Evolutionary conservation across 441 rosid genomes (phyloP), one percentile per base, ranked within the genome.

Genomic region (Eruca vesicaria): DNA sequence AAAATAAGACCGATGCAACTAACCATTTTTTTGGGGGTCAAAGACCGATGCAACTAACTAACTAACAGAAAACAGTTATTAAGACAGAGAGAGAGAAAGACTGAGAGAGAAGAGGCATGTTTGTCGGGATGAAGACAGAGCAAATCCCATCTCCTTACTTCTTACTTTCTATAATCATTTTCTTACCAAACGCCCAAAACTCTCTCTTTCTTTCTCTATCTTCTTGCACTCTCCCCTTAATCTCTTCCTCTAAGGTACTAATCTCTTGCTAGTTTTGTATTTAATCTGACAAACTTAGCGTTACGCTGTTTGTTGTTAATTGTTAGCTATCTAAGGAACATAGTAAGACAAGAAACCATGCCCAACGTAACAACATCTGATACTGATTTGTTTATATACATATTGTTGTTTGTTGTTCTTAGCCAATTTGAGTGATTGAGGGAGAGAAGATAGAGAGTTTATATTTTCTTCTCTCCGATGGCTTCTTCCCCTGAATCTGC

Each of bases 401-500:
- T 69, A 38, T 38, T 36, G 7, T 68, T 62, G 21, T 62, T 59
- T 59, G 10, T 52, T 66, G 19, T 66, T 71, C 19, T 59, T 8
- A 71, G 68, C 66, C 0, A 10, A 14, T 26, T 66, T 60, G 69
- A 77, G 68, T 69, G 67, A 56, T 63, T 77, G 65, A 77, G 76
- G 76, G 68, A 78, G 77, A 77, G 80, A 72, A 77, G 76, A 50
- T 60, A 31, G 52, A 29, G 65, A 72, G 58, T 59, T 71, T 66
- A 5, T 4, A 5, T 70, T 55, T 50, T 15, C 36, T 58, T 28
- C 58, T 33, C 71, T 57, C 66, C 19, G 41, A 76, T 75, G 88
- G 79, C 83, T 41, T 53, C 87, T 48, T 81, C 89, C 31, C 79
- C 86, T 26, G 81, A 72, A 65, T 75, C 86, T 56, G 72, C 88